Base-by-base conservation (phyloP, 495 filamentous ascomycete species). In the Penicillium odoratum region DNA sequence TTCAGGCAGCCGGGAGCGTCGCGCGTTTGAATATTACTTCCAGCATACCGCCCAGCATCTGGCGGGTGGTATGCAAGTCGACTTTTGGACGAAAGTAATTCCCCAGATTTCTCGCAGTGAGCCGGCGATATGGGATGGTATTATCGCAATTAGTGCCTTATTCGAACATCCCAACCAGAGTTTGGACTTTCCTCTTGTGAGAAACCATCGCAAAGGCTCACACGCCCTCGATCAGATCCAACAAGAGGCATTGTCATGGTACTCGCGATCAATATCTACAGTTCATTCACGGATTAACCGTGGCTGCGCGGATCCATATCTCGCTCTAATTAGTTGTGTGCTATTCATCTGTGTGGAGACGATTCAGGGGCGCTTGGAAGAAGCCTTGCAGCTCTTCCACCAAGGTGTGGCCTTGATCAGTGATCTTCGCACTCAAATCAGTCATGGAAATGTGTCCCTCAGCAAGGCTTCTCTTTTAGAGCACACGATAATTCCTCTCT, bases 71-170 rank as follows among this genome's bases (percentile, higher is more conserved):
- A 65, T 79, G 55, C 71, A 78, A 47, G 60, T 74, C 25, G 70
- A 74, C 50, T 85, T 86, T 52, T 85, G 82, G 83, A 73, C 79
- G 4, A 67, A 72, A 28, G 63, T 83, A 18, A 75, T 83, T 8
- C 74, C 81, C 6, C 82, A 83, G 56, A 75, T 82, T 28, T 79
- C 79, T 62, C 77, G 79, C 53, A 70, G 70, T 34, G 81, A 84
- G 61, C 82, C 83, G 0, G 78, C 81, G 0, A 73, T 85, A 16
- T 80, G 80, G 63, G 81, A 85, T 60, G 82, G 81, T 21, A 73
- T 86, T 10, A 68, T 69, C 16, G 55, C 72, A 4, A 74, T 86
- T 47, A 81, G 81, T 66, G 73, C 76, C 7, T 68, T 85, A 28
- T 83, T 81, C 62, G 80, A 73, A 49, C 31, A 56, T 40, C 71